Conservation (phyloP, 805 yeast genomes). For the Starmerella khaoyaiensis region DNA sequence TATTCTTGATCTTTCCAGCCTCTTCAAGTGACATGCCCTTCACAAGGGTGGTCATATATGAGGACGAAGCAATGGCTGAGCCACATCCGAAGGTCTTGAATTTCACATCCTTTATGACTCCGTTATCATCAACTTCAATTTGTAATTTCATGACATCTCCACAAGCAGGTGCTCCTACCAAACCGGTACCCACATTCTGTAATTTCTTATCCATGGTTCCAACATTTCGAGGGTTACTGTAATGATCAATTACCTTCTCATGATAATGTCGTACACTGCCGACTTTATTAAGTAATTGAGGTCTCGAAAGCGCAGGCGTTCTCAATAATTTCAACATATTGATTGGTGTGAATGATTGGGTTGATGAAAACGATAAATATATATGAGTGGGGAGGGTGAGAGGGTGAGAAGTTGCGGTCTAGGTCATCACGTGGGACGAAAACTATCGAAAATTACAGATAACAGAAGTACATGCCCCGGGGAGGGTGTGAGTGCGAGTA, state of each 20-base stretch:
- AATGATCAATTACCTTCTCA: constrained; percentile 89
- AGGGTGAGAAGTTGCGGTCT: too few species aligned
- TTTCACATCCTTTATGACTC: constrained; percentile 85
- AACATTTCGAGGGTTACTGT: constrained; percentile 91
- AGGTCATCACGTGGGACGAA: too few species aligned
- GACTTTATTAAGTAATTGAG: neutral
- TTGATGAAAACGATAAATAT: constrained; percentile 7
- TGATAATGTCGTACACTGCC: constrained; percentile 39
- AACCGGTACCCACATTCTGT: constrained; percentile 80
- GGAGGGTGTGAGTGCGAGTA: too few species aligned
- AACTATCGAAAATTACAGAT: too few species aligned
- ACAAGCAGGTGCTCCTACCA: constrained; percentile 98
- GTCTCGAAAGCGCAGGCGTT: neutral
- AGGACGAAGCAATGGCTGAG: constrained; percentile 89
- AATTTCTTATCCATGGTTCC: constrained; percentile 77
- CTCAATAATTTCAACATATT: too few species aligned
- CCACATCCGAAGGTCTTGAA: constrained; percentile 99
- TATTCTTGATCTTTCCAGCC: constrained; percentile 83
- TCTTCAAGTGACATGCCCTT: constrained; percentile 91
- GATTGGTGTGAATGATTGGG: too few species aligned
- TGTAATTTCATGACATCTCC: constrained; percentile 98
- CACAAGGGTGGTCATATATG: constrained; percentile 88
- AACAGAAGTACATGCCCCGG: too few species aligned
- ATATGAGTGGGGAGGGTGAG: too few species aligned
- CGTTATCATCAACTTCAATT: constrained; percentile 84